Evolutionary conservation across 2,329 filamentous ascomycete genomes (phyloP).

Genomic region (Pseudogymnoascus sp.): DNA sequence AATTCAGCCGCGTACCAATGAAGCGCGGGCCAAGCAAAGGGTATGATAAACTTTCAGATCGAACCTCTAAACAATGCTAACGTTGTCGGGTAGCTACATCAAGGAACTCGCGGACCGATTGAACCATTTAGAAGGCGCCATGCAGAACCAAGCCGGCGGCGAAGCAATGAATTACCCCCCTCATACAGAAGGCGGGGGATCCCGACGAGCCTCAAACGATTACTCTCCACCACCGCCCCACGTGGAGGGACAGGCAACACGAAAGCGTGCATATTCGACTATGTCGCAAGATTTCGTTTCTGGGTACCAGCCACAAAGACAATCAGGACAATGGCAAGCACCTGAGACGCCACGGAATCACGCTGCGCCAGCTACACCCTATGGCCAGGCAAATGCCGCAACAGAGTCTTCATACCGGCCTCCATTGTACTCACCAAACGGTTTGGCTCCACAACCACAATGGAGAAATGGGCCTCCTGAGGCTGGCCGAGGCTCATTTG

Average conservation of each 20-base stretch:
- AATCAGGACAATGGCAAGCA: slow-evolving; percentile 17
- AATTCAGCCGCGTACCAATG: slow-evolving; percentile 81
- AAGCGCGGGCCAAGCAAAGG: slow-evolving; percentile 87
- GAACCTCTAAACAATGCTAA: slow-evolving; percentile 12
- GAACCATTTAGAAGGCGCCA: slow-evolving; percentile 71
- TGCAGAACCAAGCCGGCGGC: slow-evolving; percentile 45
- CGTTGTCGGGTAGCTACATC: slow-evolving; percentile 56
- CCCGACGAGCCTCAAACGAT: slow-evolving; percentile 39
- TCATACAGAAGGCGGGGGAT: slow-evolving; percentile 30
- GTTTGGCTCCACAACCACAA: slow-evolving; percentile 22
- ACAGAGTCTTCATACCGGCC: slow-evolving; percentile 15
- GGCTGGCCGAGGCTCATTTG: slow-evolving; percentile 19
- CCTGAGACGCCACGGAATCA: slow-evolving; percentile 20
- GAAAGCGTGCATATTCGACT: slow-evolving; percentile 41
- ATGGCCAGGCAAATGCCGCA: background rate
- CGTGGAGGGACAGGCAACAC: slow-evolving; percentile 29
- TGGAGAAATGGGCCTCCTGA: slow-evolving; percentile 26
- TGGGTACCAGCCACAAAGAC: slow-evolving; percentile 29
- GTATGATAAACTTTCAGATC: slow-evolving; percentile 34
- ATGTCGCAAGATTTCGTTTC: slow-evolving; percentile 37
- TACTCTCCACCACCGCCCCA: slow-evolving; percentile 43
- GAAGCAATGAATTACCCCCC: slow-evolving; percentile 35
- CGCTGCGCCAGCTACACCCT: slow-evolving; percentile 13
- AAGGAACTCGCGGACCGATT: slow-evolving; percentile 84
- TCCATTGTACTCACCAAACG: slow-evolving; percentile 25